phyloP scores from a whole-genome alignment of 495 filamentous ascomycete genomes.

The Copromyces sp. region DNA sequence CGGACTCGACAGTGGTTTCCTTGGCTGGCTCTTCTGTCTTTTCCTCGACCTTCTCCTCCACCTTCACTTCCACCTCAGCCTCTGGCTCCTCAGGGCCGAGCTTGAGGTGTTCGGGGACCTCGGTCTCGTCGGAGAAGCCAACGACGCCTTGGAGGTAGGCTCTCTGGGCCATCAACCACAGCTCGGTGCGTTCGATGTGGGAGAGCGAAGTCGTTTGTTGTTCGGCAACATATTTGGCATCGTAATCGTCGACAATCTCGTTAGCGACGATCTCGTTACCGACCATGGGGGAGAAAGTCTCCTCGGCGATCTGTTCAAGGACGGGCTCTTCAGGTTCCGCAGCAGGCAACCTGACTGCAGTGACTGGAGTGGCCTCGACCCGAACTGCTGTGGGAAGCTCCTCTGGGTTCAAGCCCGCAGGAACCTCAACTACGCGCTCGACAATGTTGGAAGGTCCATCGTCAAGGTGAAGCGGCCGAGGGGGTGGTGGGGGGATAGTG shows the following conservation, averaged over 20 bases:
- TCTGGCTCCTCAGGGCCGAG: constrained; percentile 2
- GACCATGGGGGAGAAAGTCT: constrained; percentile 27
- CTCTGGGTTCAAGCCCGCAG: constrained; percentile 33
- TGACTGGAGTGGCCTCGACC: constrained; percentile 23
- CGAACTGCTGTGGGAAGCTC: constrained; percentile 58
- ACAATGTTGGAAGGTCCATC: constrained; percentile 38
- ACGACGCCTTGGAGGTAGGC: constrained; percentile 65
- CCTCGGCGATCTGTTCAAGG: constrained; percentile 10
- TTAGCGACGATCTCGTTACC: constrained; percentile 38
- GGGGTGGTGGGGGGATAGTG: constrained; percentile 18
- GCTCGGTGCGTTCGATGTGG: constrained; percentile 66
- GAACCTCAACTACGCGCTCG: constrained; percentile 58
- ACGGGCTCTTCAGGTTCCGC: constrained; percentile 14
- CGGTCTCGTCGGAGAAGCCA: constrained; percentile 31
- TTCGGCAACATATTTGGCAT: constrained; percentile 56
- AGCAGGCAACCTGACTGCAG: constrained; percentile 17
- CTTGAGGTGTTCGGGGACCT: constrained; percentile 11
- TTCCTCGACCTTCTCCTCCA: constrained; percentile 15
- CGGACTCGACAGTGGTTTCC: constrained; percentile 19
- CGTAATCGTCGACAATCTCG: constrained; percentile 54
- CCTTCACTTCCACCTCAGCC: constrained; percentile 5
- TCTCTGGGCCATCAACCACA: constrained; percentile 75
- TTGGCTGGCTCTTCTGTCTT: constrained; percentile 19
- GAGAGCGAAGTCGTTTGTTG: constrained; percentile 53
- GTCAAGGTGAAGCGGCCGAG: constrained; percentile 23